Evolutionary conservation across 371 early-diverging fungal species (phyloP), one percentile per base, ranked within the genome.

Genomic region (Encephalitozoon hellem): DNA sequence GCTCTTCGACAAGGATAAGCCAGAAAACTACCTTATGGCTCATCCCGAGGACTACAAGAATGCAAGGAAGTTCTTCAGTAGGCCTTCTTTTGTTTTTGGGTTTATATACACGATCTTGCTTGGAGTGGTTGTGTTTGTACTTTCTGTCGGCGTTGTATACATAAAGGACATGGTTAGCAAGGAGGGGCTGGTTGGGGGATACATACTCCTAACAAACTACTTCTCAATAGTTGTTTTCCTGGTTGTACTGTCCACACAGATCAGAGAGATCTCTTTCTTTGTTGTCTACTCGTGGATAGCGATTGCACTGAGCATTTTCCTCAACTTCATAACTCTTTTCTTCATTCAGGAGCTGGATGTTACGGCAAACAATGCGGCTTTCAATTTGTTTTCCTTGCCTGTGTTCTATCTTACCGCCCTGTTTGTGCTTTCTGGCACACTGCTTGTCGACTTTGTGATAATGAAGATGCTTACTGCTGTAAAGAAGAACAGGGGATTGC

Each of bases 1-100:
- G 15, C 66, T 84, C 9, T 86, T 86, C 69, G 79, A 83, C 49
- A 76, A 72, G 38, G 72, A 78, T 53, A 38, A 69, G 18, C 43
- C 74, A 30, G 80, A 79, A 39, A 59, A 72, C 41, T 69, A 81
- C 18, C 65, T 81, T 6, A 32, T 81, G 26, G 12, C 42, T 2
- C 30, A 68, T 67, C 78, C 74, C 23, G 52, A 39, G 39, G 25
- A 55, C 41, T 82, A 82, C 47, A 74, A 30, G 25, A 9, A 63
- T 9, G 51, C 66, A 23, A 53, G 69, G 32, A 52, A 3, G 9
- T 53, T 71, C 34, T 82, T 82, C 23, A 18, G 28, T 15, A 79
- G 59, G 18, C 39, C 12, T 26, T 38, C 72, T 0, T 63, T 82
- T 25, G 9, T 74, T 3, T 39, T 63, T 28, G 70, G 69, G 34